These are phyloP conservation scores for Eutrema heterophyllum DNA, from an alignment of 345 rosid genomes.

Conservation along the genomic window DNA sequence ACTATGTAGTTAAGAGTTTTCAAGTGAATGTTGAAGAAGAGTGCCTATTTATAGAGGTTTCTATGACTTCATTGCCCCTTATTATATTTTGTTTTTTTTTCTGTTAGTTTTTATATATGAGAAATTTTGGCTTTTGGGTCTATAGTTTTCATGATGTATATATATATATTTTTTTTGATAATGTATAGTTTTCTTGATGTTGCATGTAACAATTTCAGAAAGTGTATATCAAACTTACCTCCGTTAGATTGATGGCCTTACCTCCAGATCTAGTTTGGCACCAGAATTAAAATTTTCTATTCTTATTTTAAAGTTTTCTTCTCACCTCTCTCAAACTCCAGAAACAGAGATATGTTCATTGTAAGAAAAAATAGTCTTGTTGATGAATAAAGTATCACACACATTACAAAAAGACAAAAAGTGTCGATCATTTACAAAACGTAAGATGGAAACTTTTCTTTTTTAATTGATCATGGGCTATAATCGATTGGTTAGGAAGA, in stretches of 20 bases:
- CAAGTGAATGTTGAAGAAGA: conserved; percentile 11
- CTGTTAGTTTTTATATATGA: not conserved
- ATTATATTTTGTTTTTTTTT: not conserved
- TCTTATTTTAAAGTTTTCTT: not conserved
- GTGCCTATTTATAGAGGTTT: conserved; percentile 19
- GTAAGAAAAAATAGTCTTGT: not conserved
- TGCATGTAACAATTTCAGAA: conserved; percentile 11
- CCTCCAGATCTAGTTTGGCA: not conserved
- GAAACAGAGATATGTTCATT: not conserved
- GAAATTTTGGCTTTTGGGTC: not conserved
- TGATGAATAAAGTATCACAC: not conserved
- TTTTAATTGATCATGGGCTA: not conserved
- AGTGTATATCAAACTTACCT: conserved; percentile 4
- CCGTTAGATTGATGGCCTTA: not conserved
- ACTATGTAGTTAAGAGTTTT: not conserved
- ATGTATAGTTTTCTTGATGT: conserved; percentile 1
- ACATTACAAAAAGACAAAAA: not conserved
- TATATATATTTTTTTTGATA: too few species aligned
- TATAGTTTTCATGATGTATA: conserved; percentile 4
- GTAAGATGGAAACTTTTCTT: not conserved
- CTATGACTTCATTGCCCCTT: not conserved
- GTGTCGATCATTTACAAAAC: too few species aligned
- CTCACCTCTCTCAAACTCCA: not conserved
- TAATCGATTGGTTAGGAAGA: not conserved
- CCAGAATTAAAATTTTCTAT: not conserved